These are phyloP conservation scores for Lentithecium fluviatile DNA, from an alignment of 495 filamentous ascomycete genomes.

Conservation along the genomic window DNA sequence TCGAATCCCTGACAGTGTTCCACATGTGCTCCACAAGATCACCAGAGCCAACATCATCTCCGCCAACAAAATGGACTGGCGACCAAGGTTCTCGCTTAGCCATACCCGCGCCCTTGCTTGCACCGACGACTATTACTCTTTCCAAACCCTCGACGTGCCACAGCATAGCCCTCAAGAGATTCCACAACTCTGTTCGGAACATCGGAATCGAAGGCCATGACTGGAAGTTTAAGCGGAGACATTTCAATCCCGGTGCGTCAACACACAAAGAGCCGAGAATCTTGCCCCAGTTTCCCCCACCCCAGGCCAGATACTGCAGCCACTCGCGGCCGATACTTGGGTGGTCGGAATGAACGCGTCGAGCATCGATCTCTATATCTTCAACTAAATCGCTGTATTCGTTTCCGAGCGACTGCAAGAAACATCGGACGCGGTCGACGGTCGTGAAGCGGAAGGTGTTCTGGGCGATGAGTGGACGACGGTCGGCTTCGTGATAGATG, in stretches of 20 bases:
- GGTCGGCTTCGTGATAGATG: conserved; percentile 24
- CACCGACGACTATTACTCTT: conserved; percentile 23
- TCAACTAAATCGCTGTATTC: conserved; percentile 7
- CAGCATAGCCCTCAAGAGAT: conserved; percentile 20
- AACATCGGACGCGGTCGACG: conserved; percentile 18
- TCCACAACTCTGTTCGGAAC: conserved; percentile 26
- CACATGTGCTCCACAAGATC: conserved; percentile 30
- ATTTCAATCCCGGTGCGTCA: conserved; percentile 18
- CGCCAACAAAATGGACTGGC: conserved; percentile 30
- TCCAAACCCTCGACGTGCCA: conserved; percentile 17
- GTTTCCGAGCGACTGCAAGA: conserved; percentile 8
- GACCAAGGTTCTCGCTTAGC: conserved; percentile 27
- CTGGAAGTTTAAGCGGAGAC: conserved; percentile 27
- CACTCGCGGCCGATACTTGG: conserved; percentile 21
- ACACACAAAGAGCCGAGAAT: conserved; percentile 15
- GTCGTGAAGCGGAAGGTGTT: conserved; percentile 35
- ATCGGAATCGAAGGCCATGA: conserved; percentile 23
- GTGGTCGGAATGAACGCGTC: conserved; percentile 11
- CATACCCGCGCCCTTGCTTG: conserved; percentile 16
- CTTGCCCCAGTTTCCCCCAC: conserved; percentile 11
- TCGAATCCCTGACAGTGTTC: conserved; percentile 1
- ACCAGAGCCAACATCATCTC: conserved; percentile 23
- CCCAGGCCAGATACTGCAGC: conserved; percentile 25
- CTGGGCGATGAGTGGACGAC: conserved; percentile 15
- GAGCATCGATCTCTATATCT: conserved; percentile 28